Evolutionary conservation across 805 yeast species (phyloP), one percentile per base, ranked within the genome.

Genomic region (Candida ficus): DNA sequence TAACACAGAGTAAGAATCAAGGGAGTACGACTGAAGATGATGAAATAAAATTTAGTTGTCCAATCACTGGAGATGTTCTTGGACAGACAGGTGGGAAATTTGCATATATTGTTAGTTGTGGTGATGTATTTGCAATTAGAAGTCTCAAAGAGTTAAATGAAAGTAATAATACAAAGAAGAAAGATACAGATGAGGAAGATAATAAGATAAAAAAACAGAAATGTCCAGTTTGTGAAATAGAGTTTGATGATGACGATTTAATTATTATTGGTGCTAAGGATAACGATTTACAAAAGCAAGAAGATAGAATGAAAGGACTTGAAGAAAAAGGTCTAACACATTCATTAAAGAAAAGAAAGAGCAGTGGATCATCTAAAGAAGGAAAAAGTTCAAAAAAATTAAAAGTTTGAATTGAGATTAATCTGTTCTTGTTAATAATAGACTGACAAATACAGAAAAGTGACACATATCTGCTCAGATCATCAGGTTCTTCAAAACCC

Each of bases 51-150:
- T 60, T 71, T 48, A 50, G 56, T 7, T 74, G 78, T 45, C 66
- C 68, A 0, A 41, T 73, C 3, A 60, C 69, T 0, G 57, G 63
- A 5, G 58, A 63, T 27, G 50, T 51, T 3, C 45, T 75, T 5
- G 71, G 70, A 30, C 53, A 60, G 7, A 53, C 54, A 9, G 61
- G 67, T 1, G 52, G 53, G 12, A 57, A 46, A n/a, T 67, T 75
- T 38, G 65, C 67, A 2, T 77, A 76, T 52, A 46, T 73, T 3
- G 72, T 65, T 0, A 57, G 61, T 6, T 74, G 78, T 52, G 74
- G 74, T 0, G 68, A 72, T 52, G 67, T 64, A 0, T 47, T 69
- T 17, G 14, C 38, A 9, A 34, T 33, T 5, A 32, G 40, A 33
- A 21, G 37, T 8, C 20, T 41, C 14, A 37, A 41, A n/a, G 44